These are phyloP conservation scores for Fusarium pilosicola DNA, from an alignment of 2,329 filamentous ascomycete genomes.

Conservation along the genomic window DNA sequence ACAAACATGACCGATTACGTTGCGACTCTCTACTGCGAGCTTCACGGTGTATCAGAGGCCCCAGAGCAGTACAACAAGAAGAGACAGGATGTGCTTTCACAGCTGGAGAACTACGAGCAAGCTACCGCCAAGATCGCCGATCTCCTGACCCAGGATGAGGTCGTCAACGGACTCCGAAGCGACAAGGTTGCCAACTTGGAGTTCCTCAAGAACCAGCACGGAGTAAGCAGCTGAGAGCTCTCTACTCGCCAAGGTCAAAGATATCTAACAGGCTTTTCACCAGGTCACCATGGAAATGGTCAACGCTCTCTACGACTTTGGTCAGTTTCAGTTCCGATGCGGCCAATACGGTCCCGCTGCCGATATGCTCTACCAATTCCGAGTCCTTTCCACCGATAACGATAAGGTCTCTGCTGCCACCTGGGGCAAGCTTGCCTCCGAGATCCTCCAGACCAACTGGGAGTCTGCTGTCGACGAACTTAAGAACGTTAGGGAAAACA, in stretches of 20 bases:
- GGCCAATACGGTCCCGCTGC: constrained; percentile 91
- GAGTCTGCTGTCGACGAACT: constrained; percentile 92
- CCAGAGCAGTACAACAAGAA: constrained; percentile 90
- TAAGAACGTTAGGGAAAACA: constrained; percentile 87
- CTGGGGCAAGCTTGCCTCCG: constrained; percentile 96
- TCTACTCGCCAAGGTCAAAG: neutral
- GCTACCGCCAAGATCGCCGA: constrained; percentile 90
- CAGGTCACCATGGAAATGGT: constrained; percentile 94
- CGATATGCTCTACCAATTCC: constrained; percentile 96
- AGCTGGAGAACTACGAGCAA: constrained; percentile 84
- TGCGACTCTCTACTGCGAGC: constrained; percentile 87
- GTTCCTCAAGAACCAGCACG: constrained; percentile 96
- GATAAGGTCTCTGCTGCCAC: constrained; percentile 96
- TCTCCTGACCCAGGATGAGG: constrained; percentile 86
- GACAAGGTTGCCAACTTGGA: constrained; percentile 99
- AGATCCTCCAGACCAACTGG: constrained; percentile 96
- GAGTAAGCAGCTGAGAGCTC: constrained; percentile 63
- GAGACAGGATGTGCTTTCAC: constrained; percentile 86
- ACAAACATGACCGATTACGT: constrained; percentile 99
- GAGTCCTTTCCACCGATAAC: constrained; percentile 96
- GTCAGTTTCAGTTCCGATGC: constrained; percentile 97
- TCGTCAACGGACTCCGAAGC: constrained; percentile 88
- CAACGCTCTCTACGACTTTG: constrained; percentile 93
- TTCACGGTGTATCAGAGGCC: constrained; percentile 80
- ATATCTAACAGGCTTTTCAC: constrained; percentile 30